A percentile compares a stretch with the other conserved stretches of the same genome.
Conservation (phyloP, 2,329 filamentous ascomycete genomes). For the Fusarium coicis region DNA sequence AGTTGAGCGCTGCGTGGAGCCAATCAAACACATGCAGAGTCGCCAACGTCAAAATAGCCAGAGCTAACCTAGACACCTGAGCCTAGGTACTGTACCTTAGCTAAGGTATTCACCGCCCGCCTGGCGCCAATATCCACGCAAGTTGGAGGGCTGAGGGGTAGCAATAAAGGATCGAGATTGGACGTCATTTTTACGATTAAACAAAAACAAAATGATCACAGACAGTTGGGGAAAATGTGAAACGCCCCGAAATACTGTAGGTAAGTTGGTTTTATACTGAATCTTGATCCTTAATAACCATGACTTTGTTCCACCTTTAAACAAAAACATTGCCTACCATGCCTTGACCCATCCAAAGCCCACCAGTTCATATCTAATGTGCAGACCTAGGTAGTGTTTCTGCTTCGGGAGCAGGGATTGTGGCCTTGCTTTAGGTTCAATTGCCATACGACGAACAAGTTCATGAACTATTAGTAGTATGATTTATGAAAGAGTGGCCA, state of each 20-base stretch:
- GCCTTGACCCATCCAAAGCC: slow-evolving; percentile 4
- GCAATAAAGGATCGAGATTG: not conserved
- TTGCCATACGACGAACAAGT: slow-evolving; percentile 4
- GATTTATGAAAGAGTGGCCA: not conserved
- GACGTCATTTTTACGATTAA: slow-evolving; percentile 13
- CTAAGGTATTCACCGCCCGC: slow-evolving; percentile 41
- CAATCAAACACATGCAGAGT: slow-evolving; percentile 41
- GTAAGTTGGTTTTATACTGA: not conserved
- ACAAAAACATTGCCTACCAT: not conserved
- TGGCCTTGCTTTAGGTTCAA: slow-evolving; percentile 10
- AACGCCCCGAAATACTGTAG: not conserved
- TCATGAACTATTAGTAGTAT: not conserved
- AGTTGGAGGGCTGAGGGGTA: slow-evolving; percentile 45
- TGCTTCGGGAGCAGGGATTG: slow-evolving; percentile 23
- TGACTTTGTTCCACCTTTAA: slow-evolving; percentile 12
- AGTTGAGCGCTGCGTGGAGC: slow-evolving; percentile 36
- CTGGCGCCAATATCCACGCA: slow-evolving; percentile 21
- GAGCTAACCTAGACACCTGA: slow-evolving; percentile 32
- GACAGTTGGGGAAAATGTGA: not conserved
- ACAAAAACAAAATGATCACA: not conserved
- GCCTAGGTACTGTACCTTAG: not conserved
- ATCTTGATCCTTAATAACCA: not conserved
- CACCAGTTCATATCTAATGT: not conserved
- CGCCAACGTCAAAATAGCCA: slow-evolving; percentile 36
- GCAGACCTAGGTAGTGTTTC: not conserved